A percentile compares a stretch with the other conserved stretches of the same genome.
Conservation (phyloP, 257 asterid species). For the Leptodermis oblonga region DNA sequence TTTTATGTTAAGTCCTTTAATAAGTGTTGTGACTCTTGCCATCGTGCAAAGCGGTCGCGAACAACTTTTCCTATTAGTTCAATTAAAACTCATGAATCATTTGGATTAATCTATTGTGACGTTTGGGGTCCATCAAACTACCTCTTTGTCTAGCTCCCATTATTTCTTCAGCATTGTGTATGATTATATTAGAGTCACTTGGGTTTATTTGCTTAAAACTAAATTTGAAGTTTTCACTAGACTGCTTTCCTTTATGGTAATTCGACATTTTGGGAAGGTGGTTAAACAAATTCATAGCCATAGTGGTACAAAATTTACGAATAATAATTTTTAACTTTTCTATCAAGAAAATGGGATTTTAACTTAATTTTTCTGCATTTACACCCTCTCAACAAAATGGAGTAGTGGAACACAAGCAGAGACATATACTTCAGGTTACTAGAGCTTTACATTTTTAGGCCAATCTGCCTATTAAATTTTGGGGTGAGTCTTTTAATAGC, state of each 20-base stretch:
- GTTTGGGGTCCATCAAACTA: not conserved
- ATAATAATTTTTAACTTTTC: not conserved
- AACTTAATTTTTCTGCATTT: not conserved
- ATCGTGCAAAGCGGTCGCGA: not conserved
- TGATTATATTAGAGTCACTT: constrained; percentile 7
- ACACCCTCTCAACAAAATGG: constrained; percentile 5
- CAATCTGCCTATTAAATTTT: not conserved
- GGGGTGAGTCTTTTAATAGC: not conserved
- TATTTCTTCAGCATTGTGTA: not conserved
- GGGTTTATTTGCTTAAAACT: not conserved
- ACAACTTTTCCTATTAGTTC: not conserved
- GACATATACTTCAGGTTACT: not conserved
- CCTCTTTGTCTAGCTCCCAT: not conserved
- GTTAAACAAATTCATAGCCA: not conserved
- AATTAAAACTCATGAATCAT: not conserved
- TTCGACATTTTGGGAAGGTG: not conserved
- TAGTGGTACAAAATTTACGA: not conserved
- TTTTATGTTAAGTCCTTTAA: not conserved
- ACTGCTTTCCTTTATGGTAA: not conserved
- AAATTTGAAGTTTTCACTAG: not conserved
- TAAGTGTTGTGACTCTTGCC: not conserved
- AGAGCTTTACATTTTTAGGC: not conserved
- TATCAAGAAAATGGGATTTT: not conserved
- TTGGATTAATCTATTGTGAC: constrained; percentile 8
- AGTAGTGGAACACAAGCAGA: not conserved